A percentile compares a stretch with the other conserved stretches of the same genome.
These are phyloP conservation scores for Sugiyamaella floridensis DNA, from an alignment of 805 yeast genomes.

Conservation along the genomic window DNA sequence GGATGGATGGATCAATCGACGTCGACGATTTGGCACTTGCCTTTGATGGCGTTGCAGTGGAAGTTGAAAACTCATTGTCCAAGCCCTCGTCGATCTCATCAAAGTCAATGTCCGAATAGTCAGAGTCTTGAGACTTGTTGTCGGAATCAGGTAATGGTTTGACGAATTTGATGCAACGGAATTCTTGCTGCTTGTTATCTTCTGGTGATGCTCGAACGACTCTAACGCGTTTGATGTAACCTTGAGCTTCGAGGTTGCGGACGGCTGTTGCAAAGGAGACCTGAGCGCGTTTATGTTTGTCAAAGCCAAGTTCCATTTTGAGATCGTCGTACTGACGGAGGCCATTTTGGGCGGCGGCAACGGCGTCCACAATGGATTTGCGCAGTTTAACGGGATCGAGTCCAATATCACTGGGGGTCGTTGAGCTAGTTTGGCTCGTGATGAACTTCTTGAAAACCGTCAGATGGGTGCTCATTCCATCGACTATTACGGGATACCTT, in stretches of 20 bases:
- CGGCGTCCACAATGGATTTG: constrained; percentile 23
- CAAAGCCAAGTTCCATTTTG: constrained; percentile 35
- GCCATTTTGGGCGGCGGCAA: constrained; percentile 28
- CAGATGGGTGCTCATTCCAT: constrained; percentile 29
- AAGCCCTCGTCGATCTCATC: constrained; percentile 25
- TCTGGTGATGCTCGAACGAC: constrained; percentile 29
- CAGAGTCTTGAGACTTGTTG: constrained; percentile 26
- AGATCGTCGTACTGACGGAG: constrained; percentile 32
- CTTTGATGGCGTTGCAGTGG: constrained; percentile 1
- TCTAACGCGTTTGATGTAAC: constrained; percentile 27
- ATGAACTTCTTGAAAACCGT: constrained; percentile 30
- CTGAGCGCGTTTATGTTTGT: constrained; percentile 22
- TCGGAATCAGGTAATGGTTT: constrained; percentile 25
- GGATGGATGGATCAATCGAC: neutral
- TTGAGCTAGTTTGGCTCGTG: neutral
- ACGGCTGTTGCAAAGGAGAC: constrained; percentile 23
- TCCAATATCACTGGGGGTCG: neutral
- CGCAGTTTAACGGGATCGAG: constrained; percentile 11
- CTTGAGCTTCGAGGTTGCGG: constrained; percentile 21
- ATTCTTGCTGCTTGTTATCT: constrained; percentile 27
- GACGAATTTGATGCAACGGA: constrained; percentile 31
- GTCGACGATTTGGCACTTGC: neutral
- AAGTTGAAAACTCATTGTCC: constrained; percentile 22
- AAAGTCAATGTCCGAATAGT: constrained; percentile 25
- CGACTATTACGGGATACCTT: constrained; percentile 29